A percentile compares a stretch with the other conserved stretches of the same genome.
These are phyloP conservation scores for Ogataea pignaliae DNA, from an alignment of 805 yeast species.

Conservation along the genomic window DNA sequence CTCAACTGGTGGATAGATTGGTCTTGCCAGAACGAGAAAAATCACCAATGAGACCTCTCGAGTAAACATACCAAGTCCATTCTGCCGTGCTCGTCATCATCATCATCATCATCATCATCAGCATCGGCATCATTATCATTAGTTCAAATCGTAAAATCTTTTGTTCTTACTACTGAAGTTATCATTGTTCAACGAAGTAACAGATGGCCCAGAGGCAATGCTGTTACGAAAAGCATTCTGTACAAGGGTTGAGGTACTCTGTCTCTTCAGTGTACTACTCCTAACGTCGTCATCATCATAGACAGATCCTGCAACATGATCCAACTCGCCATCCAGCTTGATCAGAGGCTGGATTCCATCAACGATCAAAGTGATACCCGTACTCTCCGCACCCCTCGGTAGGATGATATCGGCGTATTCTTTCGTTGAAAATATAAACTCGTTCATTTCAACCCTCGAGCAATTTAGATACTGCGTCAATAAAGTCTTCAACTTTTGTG, in stretches of 20 bases:
- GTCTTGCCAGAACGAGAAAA: too few species aligned
- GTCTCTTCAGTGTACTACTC: slow-evolving; percentile 1
- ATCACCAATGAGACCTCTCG: too few species aligned
- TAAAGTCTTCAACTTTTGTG: slow-evolving; percentile 30
- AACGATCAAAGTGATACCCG: slow-evolving; percentile 55
- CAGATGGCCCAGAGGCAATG: slow-evolving; percentile 19
- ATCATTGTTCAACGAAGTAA: slow-evolving; percentile 24
- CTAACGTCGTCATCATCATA: background rate
- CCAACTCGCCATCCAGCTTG: slow-evolving; percentile 8
- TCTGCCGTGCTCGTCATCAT: background rate
- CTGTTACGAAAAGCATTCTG: slow-evolving; percentile 10
- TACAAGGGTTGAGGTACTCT: slow-evolving; percentile 7
- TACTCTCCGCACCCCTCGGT: slow-evolving; percentile 62
- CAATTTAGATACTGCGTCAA: slow-evolving; percentile 46
- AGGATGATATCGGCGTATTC: slow-evolving; percentile 70
- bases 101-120: slow-evolving; percentile 12
- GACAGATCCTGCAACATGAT: slow-evolving; percentile 1
- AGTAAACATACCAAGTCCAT: too few species aligned
- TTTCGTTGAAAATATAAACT: slow-evolving; percentile 64
- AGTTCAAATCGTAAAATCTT: slow-evolving; percentile 26
- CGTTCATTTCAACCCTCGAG: slow-evolving; percentile 63
- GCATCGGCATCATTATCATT: too few species aligned
- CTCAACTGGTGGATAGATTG: too few species aligned
- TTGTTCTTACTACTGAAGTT: slow-evolving; percentile 24
- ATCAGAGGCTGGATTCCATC: slow-evolving; percentile 53